phyloP scores from a whole-genome alignment of 75 land plant genomes.

The Sequoiadendron giganteum region DNA sequence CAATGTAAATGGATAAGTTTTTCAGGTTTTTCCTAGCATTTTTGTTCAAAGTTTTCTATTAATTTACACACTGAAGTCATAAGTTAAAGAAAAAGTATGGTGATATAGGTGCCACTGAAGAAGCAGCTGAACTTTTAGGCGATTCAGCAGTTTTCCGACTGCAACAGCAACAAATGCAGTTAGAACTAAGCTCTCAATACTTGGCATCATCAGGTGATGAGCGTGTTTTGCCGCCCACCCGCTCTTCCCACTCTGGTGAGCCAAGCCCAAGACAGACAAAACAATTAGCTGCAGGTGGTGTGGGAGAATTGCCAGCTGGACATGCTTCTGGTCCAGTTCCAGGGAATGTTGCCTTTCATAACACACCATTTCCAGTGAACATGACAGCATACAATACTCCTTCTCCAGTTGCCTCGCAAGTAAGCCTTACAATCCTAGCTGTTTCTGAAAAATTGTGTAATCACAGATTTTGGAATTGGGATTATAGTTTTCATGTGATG shows the following conservation, averaged over 20 bases:
- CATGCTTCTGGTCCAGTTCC: slow-evolving; percentile 13
- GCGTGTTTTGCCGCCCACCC: slow-evolving; percentile 15
- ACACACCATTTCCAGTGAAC: slow-evolving; percentile 1
- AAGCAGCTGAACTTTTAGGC: slow-evolving; percentile 66
- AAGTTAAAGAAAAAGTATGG: not conserved
- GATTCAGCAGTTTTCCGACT: slow-evolving; percentile 67
- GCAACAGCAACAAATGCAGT: slow-evolving; percentile 58
- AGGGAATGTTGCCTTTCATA: not conserved
- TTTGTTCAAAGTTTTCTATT: slow-evolving; percentile 13
- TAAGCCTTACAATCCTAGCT: not conserved
- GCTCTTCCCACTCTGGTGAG: slow-evolving; percentile 29
- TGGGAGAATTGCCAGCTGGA: slow-evolving; percentile 15
- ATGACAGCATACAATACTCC: slow-evolving; percentile 43
- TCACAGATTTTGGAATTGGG: not conserved
- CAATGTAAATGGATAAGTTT: not conserved
- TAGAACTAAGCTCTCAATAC: slow-evolving; percentile 36
- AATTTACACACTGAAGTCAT: not conserved
- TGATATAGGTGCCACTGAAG: slow-evolving; percentile 83
- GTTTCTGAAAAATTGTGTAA: not conserved
- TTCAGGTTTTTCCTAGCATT: not conserved
- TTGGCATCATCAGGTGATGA: slow-evolving; percentile 28
- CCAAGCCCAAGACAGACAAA: slow-evolving; percentile 47
- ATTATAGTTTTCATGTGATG: not conserved
- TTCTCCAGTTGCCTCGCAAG: slow-evolving; percentile 50
- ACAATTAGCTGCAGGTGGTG: slow-evolving; percentile 17